Percentiles rank a stretch among this genome's conserved stretches.
phyloP scores from a whole-genome alignment of 2,329 filamentous ascomycete species.

The Alternaria longipes region DNA sequence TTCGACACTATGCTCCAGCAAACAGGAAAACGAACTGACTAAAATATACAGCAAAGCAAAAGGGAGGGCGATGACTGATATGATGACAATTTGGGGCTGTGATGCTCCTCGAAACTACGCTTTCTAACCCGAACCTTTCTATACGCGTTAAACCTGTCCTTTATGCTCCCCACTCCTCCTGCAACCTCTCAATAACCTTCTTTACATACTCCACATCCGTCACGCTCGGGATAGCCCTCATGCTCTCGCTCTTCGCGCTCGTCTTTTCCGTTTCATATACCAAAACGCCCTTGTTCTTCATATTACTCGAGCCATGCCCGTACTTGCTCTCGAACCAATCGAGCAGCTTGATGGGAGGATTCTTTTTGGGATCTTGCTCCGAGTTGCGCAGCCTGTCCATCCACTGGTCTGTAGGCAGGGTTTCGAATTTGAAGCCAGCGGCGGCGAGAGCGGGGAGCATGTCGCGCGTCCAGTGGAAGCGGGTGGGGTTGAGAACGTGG shows the following conservation, averaged over 20 bases:
- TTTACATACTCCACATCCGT: slow-evolving; percentile 24
- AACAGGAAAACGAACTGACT: no score
- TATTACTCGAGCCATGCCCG: slow-evolving; percentile 12
- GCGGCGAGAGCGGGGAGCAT: slow-evolving; percentile 61
- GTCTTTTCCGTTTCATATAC: slow-evolving; percentile 28
- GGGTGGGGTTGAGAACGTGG: slow-evolving; percentile 62
- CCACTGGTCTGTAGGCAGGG: slow-evolving; percentile 34
- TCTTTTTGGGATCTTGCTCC: slow-evolving; percentile 31
- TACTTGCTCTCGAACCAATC: slow-evolving; percentile 45
- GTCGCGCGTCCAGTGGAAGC: slow-evolving; percentile 63
- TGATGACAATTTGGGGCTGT: no score
- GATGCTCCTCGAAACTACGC: no score
- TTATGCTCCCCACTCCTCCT: slow-evolving; percentile 17
- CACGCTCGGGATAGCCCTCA: slow-evolving; percentile 23
- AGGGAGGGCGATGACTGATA: no score
- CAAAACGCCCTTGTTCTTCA: slow-evolving; percentile 21
- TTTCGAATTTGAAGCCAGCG: slow-evolving; percentile 51
- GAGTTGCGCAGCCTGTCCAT: slow-evolving; percentile 35
- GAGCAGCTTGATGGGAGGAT: slow-evolving; percentile 42
- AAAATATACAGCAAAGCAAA: no score
- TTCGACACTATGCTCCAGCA: no score
- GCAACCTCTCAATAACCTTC: slow-evolving; percentile 28
- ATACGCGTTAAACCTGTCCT: background rate
- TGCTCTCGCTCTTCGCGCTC: slow-evolving; percentile 21
- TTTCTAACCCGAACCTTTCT: background rate